Base-by-base conservation (phyloP, 1,139 yeast species). In the Scheffersomyces parashehatae region DNA sequence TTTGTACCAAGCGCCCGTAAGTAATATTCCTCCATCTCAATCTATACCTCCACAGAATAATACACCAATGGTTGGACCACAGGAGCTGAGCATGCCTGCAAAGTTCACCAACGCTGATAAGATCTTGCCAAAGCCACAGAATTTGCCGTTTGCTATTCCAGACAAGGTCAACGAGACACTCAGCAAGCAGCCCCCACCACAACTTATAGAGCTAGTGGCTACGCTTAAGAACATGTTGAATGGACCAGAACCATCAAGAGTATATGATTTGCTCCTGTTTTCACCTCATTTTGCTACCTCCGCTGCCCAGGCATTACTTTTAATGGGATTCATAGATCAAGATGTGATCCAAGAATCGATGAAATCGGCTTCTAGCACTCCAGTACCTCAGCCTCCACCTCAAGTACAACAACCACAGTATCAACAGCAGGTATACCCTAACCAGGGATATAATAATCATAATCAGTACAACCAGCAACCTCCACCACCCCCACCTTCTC, bases 261-360 rank as follows among this genome's bases (percentile, higher is more conserved):
- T 79, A 4, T 62, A 64, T 11, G 82, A 80, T 36, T 71, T 81
- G 36, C 70, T 82, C 46, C 78, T 71, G 45, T 69, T 81, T 30
- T 77, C 82, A 35, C 82, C 85, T 3, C 75, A 80, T 40, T 66
- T 85, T 37, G 84, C 89, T 4, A 67, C 81, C 2, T 74, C 87
- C 2, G 82, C 87, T 0, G 81, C 90, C 0, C 93, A 86, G 59
- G 87, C 89, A 3, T 68, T 86, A 48, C 62, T 85, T n/a, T 69
- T 84, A 38, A 85, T 85, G 91, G 95, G 93, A 0, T 73, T 85
- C 39, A 79, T 85, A 29, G 87, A 85, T 58, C 72, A 75, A 35
- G 83, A 81, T 35, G 85, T 83, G 14, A 81, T 85, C 26, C 71
- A 75, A 31, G 78, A 73, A 46, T 64, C 77, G 15, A 69, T 69